These are phyloP conservation scores for Sphaerulina vaccinii DNA, from an alignment of 2,329 filamentous ascomycete species.

Conservation along the genomic window DNA sequence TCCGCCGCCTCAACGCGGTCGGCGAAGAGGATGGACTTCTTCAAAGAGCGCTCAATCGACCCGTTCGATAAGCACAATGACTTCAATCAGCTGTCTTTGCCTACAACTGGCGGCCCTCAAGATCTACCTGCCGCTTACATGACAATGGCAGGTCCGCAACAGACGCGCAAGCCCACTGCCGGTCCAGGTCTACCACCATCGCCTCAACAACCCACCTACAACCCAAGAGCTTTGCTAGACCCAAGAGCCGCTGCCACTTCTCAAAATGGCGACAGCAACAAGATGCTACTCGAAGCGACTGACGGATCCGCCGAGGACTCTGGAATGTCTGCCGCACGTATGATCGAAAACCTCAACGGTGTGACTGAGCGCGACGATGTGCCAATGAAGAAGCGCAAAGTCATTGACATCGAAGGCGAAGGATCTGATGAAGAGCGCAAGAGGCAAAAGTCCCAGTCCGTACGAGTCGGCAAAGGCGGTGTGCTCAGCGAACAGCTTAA, in stretches of 20 bases:
- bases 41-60: slow-evolving; percentile 1
- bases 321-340: slow-evolving; percentile 51
- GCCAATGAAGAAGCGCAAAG: slow-evolving; percentile 64
- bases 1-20: not conserved
- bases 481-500: slow-evolving; percentile 66
- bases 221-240: slow-evolving; percentile 28
- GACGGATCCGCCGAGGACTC: not conserved
- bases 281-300: not conserved
- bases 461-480: slow-evolving; percentile 52
- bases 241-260: slow-evolving; percentile 21
- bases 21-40: not conserved
- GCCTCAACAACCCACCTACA: slow-evolving; percentile 11
- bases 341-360: slow-evolving; percentile 75
- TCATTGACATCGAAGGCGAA: slow-evolving; percentile 38
- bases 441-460: slow-evolving; percentile 47
- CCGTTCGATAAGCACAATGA: not conserved
- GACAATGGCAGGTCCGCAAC: slow-evolving; percentile 32
- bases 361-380: slow-evolving; percentile 63
- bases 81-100: slow-evolving; percentile 18
- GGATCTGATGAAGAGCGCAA: slow-evolving; percentile 37
- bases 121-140: slow-evolving; percentile 5
- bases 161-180: slow-evolving; percentile 29
- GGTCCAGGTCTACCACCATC: slow-evolving; percentile 11
- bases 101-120: slow-evolving; percentile 11
- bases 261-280: not conserved